Percentiles rank a stretch among this genome's conserved stretches.
phyloP scores from a whole-genome alignment of 345 rosid genomes.

The Camelina neglecta region DNA sequence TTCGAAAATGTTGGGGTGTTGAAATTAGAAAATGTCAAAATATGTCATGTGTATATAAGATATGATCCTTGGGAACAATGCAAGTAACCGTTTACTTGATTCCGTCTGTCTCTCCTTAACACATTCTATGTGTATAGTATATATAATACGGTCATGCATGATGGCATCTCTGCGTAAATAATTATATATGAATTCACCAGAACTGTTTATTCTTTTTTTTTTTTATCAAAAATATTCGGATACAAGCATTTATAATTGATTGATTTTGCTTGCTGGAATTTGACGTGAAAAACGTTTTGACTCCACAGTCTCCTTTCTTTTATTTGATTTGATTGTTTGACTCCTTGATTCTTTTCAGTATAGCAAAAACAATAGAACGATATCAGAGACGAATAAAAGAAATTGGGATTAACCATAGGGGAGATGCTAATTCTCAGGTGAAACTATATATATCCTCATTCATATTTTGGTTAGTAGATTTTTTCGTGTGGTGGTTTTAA shows the following conservation, averaged over 20 bases:
- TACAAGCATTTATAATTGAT: neutral
- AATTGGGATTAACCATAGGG: conserved; percentile 44
- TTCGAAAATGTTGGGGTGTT: neutral
- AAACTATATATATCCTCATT: neutral
- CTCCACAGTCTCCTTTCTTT: conserved; percentile 6
- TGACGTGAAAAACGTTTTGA: conserved; percentile 17
- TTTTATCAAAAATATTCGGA: neutral
- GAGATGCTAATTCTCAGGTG: conserved; percentile 54
- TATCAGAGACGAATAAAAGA: conserved; percentile 67
- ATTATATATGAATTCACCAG: neutral
- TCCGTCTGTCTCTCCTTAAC: conserved; percentile 12
- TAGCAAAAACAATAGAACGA: conserved; percentile 69
- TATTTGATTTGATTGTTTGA: neutral
- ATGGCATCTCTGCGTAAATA: neutral
- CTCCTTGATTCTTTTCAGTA: conserved; percentile 45
- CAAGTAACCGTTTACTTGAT: conserved; percentile 12
- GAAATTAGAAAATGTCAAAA: neutral
- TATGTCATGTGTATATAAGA: neutral
- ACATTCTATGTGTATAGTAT: neutral
- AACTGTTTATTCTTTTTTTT: neutral
- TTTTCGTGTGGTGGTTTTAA: neutral
- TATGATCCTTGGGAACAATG: conserved; percentile 25
- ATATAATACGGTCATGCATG: neutral
- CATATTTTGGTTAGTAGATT: neutral
- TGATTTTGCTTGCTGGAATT: neutral